These are phyloP conservation scores for Pichia nakasei DNA, from an alignment of 805 yeast genomes.

Conservation along the genomic window DNA sequence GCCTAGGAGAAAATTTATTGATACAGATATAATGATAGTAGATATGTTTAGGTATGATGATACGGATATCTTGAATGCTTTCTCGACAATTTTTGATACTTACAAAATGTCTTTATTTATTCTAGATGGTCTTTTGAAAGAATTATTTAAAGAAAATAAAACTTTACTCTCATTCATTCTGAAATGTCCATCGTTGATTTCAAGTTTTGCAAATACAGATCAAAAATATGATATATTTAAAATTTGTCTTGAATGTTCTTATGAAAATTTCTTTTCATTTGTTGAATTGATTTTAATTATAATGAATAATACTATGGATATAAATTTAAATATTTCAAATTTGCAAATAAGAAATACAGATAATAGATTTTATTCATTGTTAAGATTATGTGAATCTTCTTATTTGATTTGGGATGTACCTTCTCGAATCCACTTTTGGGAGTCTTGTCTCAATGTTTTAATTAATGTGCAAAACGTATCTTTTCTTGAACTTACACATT, in stretches of 20 bases:
- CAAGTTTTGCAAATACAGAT: neutral
- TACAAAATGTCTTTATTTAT: constrained; percentile 1
- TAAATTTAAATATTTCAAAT: neutral
- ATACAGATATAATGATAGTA: constrained; percentile 4
- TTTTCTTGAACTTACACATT: neutral
- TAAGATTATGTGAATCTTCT: neutral
- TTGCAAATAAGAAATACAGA: neutral
- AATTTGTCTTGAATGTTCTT: neutral
- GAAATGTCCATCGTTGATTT: neutral
- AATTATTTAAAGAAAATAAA: neutral
- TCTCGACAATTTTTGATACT: constrained; percentile 2
- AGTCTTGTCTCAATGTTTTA: neutral
- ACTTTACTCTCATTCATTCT: neutral
- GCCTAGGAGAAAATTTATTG: neutral
- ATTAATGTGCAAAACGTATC: too few species aligned
- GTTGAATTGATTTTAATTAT: neutral
- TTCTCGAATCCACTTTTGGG: neutral
- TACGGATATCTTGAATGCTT: neutral
- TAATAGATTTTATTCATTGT: neutral
- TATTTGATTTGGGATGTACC: neutral
- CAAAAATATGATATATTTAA: neutral
- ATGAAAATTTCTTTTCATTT: neutral
- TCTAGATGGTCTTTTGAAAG: constrained; percentile 1
- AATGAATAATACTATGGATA: neutral
- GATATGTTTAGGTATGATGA: constrained; percentile 7